Conservation (phyloP, 2,329 filamentous ascomycete species). For the Alternaria conjuncta region DNA sequence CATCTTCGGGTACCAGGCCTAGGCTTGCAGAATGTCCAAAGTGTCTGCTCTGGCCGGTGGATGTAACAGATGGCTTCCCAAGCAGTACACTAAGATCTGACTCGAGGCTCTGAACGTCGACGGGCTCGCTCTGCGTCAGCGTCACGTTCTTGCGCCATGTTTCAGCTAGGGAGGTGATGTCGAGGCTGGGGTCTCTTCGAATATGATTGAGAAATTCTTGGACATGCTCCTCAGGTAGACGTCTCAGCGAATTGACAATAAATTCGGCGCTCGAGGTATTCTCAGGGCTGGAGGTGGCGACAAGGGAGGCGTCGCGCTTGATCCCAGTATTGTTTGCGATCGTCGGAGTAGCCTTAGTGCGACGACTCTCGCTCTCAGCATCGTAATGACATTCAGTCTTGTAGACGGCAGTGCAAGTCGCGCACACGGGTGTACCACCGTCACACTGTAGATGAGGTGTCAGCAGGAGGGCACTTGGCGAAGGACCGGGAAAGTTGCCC, state of each 20-base stretch:
- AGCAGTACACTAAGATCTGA: slow-evolving; percentile 46
- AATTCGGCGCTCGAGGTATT: slow-evolving; percentile 37
- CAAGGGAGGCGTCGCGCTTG: slow-evolving; percentile 39
- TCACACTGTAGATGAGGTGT: slow-evolving; percentile 53
- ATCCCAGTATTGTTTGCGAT: slow-evolving; percentile 22
- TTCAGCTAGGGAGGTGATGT: slow-evolving; percentile 50
- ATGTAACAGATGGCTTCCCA: slow-evolving; percentile 44
- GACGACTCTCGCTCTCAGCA: slow-evolving; percentile 55
- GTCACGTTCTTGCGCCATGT: slow-evolving; percentile 49
- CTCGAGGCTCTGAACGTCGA: slow-evolving; percentile 40
- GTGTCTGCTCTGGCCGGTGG: slow-evolving; percentile 43
- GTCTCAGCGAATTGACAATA: slow-evolving; percentile 53
- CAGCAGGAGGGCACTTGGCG: slow-evolving; percentile 11
- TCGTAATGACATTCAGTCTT: slow-evolving; percentile 59
- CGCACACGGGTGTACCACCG: slow-evolving; percentile 56
- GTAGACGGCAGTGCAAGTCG: slow-evolving; percentile 60
- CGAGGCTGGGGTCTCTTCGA: slow-evolving; percentile 49
- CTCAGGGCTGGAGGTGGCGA: slow-evolving; percentile 14
- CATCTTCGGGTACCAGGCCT: slow-evolving; percentile 45
- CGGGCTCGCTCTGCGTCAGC: slow-evolving; percentile 36
- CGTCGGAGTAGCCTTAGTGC: slow-evolving; percentile 47
- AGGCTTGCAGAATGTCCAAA: slow-evolving; percentile 49
- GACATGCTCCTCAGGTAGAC: slow-evolving; percentile 54
- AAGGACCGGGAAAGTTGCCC: not conserved
- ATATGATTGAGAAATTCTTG: slow-evolving; percentile 53